Evolutionary conservation across 306 rosid genomes (phyloP).

Genomic region (Cicer bijugum): DNA sequence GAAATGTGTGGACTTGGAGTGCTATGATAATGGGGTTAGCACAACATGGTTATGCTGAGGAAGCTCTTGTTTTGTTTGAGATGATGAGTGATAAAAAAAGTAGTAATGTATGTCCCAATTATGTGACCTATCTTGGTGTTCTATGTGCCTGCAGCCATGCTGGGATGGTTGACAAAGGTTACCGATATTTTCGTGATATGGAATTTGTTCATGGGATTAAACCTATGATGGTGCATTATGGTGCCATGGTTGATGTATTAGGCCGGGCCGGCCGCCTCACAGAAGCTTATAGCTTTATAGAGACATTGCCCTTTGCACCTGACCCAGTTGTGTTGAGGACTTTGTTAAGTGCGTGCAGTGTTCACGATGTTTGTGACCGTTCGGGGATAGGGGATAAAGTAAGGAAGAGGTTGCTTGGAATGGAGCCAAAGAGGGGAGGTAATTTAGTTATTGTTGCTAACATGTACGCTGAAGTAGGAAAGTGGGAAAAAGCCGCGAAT

Average conservation of each 20-base stretch:
- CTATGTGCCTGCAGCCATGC: constrained; percentile 92
- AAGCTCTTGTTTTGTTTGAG: constrained; percentile 67
- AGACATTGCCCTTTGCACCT: constrained; percentile 68
- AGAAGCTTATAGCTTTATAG: constrained; percentile 73
- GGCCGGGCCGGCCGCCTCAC: constrained; percentile 72
- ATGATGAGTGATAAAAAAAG: constrained; percentile 45
- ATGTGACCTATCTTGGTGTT: constrained; percentile 82
- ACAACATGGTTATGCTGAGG: constrained; percentile 79
- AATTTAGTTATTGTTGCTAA: constrained; percentile 84
- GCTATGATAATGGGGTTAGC: constrained; percentile 91
- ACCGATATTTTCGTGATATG: constrained; percentile 67
- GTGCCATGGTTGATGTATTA: constrained; percentile 83
- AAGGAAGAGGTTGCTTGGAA: constrained; percentile 63
- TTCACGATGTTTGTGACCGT: constrained; percentile 54
- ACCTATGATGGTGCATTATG: constrained; percentile 77
- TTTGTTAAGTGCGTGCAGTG: constrained; percentile 72
- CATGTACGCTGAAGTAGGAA: constrained; percentile 78
- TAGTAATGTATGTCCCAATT: constrained; percentile 63
- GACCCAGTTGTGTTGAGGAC: constrained; percentile 83
- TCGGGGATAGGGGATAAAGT: constrained; percentile 63
- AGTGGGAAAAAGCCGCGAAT: constrained; percentile 84
- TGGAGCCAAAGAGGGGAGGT: constrained; percentile 85
- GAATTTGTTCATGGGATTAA: constrained; percentile 66
- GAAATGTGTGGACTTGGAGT: constrained; percentile 96
- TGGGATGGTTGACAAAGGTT: constrained; percentile 72